These are phyloP conservation scores for Luffa aegyptiaca DNA, from an alignment of 306 rosid genomes.

Conservation along the genomic window DNA sequence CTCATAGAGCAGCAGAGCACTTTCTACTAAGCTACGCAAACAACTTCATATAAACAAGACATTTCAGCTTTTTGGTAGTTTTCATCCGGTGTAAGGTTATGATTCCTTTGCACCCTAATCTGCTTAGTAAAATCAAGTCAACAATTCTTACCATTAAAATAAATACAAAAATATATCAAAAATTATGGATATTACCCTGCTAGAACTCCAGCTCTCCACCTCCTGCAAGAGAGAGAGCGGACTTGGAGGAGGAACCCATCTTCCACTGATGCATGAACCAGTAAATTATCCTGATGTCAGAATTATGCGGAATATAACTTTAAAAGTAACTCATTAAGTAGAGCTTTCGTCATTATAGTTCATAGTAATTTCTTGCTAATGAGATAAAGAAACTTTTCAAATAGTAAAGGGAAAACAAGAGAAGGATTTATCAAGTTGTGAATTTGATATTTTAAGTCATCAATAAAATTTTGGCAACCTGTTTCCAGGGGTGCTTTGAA, in stretches of 20 bases:
- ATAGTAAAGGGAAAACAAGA: not conserved
- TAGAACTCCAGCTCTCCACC: constrained; percentile 75
- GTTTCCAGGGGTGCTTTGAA: constrained; percentile 90
- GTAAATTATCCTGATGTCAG: constrained; percentile 84
- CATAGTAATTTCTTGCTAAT: constrained; percentile 17
- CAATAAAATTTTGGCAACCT: constrained; percentile 41
- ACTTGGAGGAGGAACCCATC: constrained; percentile 67
- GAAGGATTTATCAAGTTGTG: not conserved
- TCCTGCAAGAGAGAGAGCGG: constrained; percentile 67
- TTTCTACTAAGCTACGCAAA: not conserved
- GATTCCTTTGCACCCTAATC: not conserved
- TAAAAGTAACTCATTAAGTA: constrained; percentile 29
- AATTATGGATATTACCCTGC: constrained; percentile 45
- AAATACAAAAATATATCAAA: constrained; percentile 8
- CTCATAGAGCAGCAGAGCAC: not conserved
- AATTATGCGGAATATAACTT: constrained; percentile 47
- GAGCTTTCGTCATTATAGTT: constrained; percentile 23
- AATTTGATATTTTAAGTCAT: not conserved
- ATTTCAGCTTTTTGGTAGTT: not conserved
- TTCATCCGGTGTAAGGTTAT: not conserved
- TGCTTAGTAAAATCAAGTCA: not conserved
- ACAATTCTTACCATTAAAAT: not conserved
- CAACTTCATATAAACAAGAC: not conserved
- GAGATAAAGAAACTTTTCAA: not conserved
- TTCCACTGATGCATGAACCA: constrained; percentile 97